Base-by-base conservation (phyloP, 805 yeast genomes). In the Kurtzmaniella cleridarum region DNA sequence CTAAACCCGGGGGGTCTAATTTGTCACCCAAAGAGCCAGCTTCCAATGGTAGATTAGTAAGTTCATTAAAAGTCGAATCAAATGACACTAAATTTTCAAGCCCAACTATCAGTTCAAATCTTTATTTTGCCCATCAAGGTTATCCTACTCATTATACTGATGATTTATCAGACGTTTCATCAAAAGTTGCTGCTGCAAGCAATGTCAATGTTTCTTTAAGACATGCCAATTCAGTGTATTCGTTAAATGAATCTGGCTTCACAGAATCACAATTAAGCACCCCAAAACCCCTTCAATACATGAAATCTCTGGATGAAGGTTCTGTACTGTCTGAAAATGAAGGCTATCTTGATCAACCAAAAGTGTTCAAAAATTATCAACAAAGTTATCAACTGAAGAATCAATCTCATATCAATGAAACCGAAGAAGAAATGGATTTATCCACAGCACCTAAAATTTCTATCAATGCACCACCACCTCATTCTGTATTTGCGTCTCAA, bases 41-140 rank as follows among this genome's bases (percentile, higher is more conserved):
- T 9, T n/a, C 16, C 5, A 13, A 18, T n/a, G 4, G n/a, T 9
- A 29, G 16, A 18, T 5, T 17, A n/a, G 9, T 16, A n/a, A 17
- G 9, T 3, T 13, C 30, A 12, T 9, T 26, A 6, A 28, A 20
- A 20, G 9, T 11, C 18, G 24, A 17, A 13, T 18, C 37, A 12
- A 33, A 33, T 12, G 12, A 26, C 14, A 18, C 11, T 13, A 36
- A 33, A 16, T 26, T 43, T 18, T 42, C 42, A 6, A 61, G 62
- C 34, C 59, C 59, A 1, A 57, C 60, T 16, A 54, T 60, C 24
- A 44, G 46, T 16, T 59, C 66, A 12, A 76, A 70, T 50, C 73
- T 76, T 17, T 77, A 78, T 52, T 77, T 77, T 55, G 73, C 71
- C 4, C 76, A 73, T 48, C 82, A 77, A 46, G 82, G 83, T 1